Conservation (phyloP, 1,284 basidiomycete species). For the Singerocomus rubriflavus region DNA sequence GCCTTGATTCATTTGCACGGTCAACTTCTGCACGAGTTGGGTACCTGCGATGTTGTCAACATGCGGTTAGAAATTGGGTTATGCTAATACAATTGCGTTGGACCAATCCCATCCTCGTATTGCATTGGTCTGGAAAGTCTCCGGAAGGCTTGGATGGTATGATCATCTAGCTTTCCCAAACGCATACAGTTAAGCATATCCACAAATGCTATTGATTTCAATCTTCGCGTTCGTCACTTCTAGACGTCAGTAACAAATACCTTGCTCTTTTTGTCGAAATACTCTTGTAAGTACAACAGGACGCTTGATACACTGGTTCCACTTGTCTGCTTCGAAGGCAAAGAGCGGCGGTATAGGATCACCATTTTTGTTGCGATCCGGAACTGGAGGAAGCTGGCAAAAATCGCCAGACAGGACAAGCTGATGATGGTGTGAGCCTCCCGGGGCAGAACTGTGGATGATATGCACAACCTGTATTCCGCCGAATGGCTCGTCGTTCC, state of each 20-base stretch:
- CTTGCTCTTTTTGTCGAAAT: conserved; percentile 74
- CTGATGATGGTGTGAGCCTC: conserved; percentile 29
- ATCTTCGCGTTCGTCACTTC: conserved; percentile 5
- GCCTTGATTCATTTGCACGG: conserved; percentile 29
- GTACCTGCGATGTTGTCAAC: conserved; percentile 23
- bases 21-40: conserved; percentile 33
- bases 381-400: conserved; percentile 94
- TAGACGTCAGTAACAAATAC: conserved; percentile 34
- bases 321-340: conserved; percentile 86
- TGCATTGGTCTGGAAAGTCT: conserved; percentile 56
- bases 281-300: conserved; percentile 89
- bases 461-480: conserved; percentile 75
- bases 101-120: conserved; percentile 71
- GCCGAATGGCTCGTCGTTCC: conserved; percentile 77
- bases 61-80: background rate
- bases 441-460: background rate
- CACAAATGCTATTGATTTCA: conserved; percentile 62
- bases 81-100: conserved; percentile 71
- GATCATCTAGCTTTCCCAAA: conserved; percentile 58
- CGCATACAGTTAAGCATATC: conserved; percentile 92
- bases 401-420: conserved; percentile 94
- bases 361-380: conserved; percentile 36
- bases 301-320: conserved; percentile 74
- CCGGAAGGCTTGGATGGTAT: conserved; percentile 56
- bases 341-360: conserved; percentile 48